phyloP scores from a whole-genome alignment of 495 filamentous ascomycete genomes.

The Penicillium riverlandense region DNA sequence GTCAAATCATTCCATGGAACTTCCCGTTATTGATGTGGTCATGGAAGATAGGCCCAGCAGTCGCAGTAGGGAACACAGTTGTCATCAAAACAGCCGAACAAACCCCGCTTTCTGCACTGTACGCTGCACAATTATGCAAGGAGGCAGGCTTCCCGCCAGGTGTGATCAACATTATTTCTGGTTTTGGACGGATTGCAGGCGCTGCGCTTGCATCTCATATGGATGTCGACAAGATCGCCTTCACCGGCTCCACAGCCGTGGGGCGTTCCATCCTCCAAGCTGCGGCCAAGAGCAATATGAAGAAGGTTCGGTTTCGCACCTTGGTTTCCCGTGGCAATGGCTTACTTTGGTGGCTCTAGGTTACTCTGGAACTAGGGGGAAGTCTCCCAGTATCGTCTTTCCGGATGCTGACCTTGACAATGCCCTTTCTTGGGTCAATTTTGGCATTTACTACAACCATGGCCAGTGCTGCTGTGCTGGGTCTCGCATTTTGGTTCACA shows the following conservation, averaged over 20 bases:
- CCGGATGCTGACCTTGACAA: conserved; percentile 93
- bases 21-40: conserved; percentile 96
- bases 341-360: too few relatives aligned
- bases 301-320: too few relatives aligned
- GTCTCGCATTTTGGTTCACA: conserved; percentile 92
- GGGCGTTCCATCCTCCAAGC: conserved; percentile 95
- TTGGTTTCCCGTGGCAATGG: too few relatives aligned
- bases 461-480: conserved; percentile 98
- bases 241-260: conserved; percentile 89
- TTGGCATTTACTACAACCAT: conserved; percentile 98
- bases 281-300: conserved; percentile 87
- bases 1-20: conserved; percentile 97
- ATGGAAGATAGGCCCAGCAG: conserved; percentile 95
- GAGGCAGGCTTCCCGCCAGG: too few relatives aligned
- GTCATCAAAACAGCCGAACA: too few relatives aligned
- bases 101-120: too few relatives aligned
- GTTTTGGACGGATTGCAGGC: conserved; percentile 83
- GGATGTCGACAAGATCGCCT: conserved; percentile 97
- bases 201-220: conserved; percentile 91
- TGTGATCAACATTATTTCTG: conserved; percentile 95
- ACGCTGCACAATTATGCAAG: too few relatives aligned
- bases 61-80: conserved; percentile 84
- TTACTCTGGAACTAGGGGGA: conserved; percentile 96
- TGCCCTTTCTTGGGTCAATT: conserved; percentile 97
- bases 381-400: conserved; percentile 97